Base-by-base conservation (phyloP, 257 asterid genomes). In the Eustoma russellianum region DNA sequence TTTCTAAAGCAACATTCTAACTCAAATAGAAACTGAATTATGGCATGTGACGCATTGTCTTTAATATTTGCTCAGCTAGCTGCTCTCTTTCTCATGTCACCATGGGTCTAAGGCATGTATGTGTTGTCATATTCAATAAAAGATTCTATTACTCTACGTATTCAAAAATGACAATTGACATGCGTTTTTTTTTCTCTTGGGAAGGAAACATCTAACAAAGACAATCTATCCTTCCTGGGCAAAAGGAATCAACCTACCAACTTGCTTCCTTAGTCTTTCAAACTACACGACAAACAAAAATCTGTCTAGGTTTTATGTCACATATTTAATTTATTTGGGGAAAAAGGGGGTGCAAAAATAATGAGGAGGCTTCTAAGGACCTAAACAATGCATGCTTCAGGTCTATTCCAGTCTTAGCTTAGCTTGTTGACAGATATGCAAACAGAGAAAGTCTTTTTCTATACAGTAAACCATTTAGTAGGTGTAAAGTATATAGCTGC, bases 51-150 rank as follows among this genome's bases (percentile, higher is more conserved):
- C n/a, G n/a, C n/a, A n/a, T 16, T 17, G 33, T 49, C 53, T 57
- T 55, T 52, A 53, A 17, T 50, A n/a, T 45, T 18, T 24, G 24
- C 44, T 48, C 56, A 24, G 62, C 66, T n/a, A n/a, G n/a, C n/a
- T n/a, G n/a, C n/a, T n/a, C n/a, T n/a, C n/a, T n/a, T n/a, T n/a
- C n/a, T n/a, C n/a, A n/a, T n/a, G n/a, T n/a, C n/a, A n/a, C n/a
- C n/a, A n/a, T n/a, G n/a, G n/a, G n/a, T n/a, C 77, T 33, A 41
- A 50, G 77, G 77, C 77, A 63, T 66, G 77, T 66, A 63, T 63
- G 77, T 72, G 64, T 43, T 50, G 77, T 72, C 77, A 72, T 57
- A 62, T 54, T 72, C 77, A 63, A 33, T 64, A 15, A 48, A 67
- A 24, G 77, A 72, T 72, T 59, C 70, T 72, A 61, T 55, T 58